Evolutionary conservation across 345 rosid genomes (phyloP).

Genomic region (Moricandia arvensis): DNA sequence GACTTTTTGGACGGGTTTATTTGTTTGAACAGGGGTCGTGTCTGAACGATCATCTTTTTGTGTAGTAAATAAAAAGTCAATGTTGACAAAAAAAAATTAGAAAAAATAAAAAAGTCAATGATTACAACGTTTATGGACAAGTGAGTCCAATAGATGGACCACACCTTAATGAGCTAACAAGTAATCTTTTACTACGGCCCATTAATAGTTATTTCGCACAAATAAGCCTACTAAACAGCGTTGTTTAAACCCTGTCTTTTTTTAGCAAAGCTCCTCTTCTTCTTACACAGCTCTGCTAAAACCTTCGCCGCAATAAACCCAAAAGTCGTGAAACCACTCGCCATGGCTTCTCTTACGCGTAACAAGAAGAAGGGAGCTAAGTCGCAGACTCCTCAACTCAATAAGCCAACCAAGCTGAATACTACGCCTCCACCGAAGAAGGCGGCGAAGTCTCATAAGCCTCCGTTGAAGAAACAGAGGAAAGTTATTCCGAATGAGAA

Average conservation of each 20-base stretch:
- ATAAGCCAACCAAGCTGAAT: not conserved
- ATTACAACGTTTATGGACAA: not conserved
- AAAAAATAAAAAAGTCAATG: no score
- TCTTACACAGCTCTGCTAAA: conserved; percentile 11
- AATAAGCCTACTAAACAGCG: conserved; percentile 1
- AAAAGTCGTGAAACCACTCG: conserved; percentile 5
- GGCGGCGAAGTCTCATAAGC: conserved; percentile 35
- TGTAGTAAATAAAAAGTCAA: not conserved
- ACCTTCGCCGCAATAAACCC: conserved; percentile 32
- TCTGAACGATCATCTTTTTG: not conserved
- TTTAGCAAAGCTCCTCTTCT: not conserved
- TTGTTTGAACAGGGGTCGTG: no score
- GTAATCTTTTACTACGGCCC: conserved; percentile 5
- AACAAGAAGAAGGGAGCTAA: conserved; percentile 54
- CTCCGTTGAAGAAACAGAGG: conserved; percentile 58
- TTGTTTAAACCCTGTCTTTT: not conserved
- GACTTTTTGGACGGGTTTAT: no score
- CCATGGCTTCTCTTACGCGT: conserved; percentile 45
- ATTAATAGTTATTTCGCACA: not conserved
- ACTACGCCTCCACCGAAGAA: conserved; percentile 7
- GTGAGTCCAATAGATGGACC: not conserved
- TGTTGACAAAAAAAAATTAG: no score
- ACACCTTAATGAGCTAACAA: not conserved
- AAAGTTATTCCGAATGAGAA: conserved; percentile 41
- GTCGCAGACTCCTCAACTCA: conserved; percentile 35